Evolutionary conservation across 1,284 basidiomycete species (phyloP), one percentile per base, ranked within the genome.

Genomic region (Somion occarium): DNA sequence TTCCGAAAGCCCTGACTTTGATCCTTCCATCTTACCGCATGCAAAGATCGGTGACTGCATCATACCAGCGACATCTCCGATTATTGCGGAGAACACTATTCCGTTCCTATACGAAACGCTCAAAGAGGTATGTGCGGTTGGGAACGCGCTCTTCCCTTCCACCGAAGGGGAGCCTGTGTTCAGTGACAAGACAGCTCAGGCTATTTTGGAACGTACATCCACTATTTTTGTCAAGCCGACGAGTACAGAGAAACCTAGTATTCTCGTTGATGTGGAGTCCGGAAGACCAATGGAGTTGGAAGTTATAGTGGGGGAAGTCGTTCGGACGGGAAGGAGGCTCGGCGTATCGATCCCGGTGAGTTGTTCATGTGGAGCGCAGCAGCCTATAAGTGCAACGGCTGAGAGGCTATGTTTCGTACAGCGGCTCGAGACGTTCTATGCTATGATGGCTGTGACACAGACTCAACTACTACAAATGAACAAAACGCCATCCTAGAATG

Each of bases 221-320:
- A 53, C 58, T 15, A 38, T 75, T 24, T 72, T 82, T 55, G 58
- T 56, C 24, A 58, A 58, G 25, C 70, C 80, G 2, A 69, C 75
- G 5, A 75, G 69, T 56, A 69, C 53, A 11, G 75, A 83, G 50
- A 68, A 73, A 44, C 73, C 80, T 3, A 84, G 82, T 59, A 85
- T 84, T 79, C 66, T 86, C 24, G 69, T 85, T 9, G 83, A 86
- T 62, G 69, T 72, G 19, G 71, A 77, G 57, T 70, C 66, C 19
- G 75, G 73, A 2, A 69, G 69, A 49, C 82, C 85, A 25, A 76
- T 85, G 53, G 84, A 87, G 65, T 74, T 86, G 1, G 83, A 85
- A 60, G 80, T 75, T 15, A 80, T 86, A 48, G 56, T 85, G 9
- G 83, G 84, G 0, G 78, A 83, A 56, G 74, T 84, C 0, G 78